Base-by-base conservation (phyloP, 805 yeast species). In the Brettanomyces anomalus region DNA sequence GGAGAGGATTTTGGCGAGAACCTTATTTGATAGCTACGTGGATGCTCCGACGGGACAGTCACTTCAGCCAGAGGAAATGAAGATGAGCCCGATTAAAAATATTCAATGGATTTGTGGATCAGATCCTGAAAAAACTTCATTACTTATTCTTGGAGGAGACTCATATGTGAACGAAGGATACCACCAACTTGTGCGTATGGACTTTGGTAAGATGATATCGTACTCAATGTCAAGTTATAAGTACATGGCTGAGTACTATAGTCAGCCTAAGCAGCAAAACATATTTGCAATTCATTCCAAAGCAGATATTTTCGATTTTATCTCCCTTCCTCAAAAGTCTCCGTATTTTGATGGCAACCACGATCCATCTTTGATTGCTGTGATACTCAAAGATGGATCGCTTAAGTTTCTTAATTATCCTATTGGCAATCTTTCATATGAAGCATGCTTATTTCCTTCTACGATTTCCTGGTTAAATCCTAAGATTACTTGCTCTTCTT, bases 321-420 rank as follows among this genome's bases (percentile, higher is more conserved):
- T 76, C 18, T 72, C 83, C 39, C 54, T 90, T 50, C 72, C 83
- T 31, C 62, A 70, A 47, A 53, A 73, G 47, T 76, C 84, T 5
- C 96, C 97, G 0, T 83, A 79, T 59, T 88, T 85, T 61, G 68
- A 70, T 33, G 96, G 96, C 0, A 71, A 79, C 46, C 94, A 84
- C 60, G 79, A 84, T 54, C 96, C 97, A 0, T 58, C 71, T 2
- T 69, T 76, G 47, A 57, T 87, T 2, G 59, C 88, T 4, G 66
- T 83, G 4, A 56, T 80, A 3, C 60, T 82, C 18, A 76, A 73
- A 36, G 68, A 77, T 44, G 90, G 93, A 3, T 78, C 83, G 16
- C 54, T 87, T 32, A 79, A 79, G 52, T 68, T 83, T 19, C 49
- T 83, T 47, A 62, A 73, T 34, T 80, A 71, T 47, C 81, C 87